These are phyloP conservation scores for Verticillium longisporum DNA, from an alignment of 2,329 filamentous ascomycete species.

Conservation along the genomic window DNA sequence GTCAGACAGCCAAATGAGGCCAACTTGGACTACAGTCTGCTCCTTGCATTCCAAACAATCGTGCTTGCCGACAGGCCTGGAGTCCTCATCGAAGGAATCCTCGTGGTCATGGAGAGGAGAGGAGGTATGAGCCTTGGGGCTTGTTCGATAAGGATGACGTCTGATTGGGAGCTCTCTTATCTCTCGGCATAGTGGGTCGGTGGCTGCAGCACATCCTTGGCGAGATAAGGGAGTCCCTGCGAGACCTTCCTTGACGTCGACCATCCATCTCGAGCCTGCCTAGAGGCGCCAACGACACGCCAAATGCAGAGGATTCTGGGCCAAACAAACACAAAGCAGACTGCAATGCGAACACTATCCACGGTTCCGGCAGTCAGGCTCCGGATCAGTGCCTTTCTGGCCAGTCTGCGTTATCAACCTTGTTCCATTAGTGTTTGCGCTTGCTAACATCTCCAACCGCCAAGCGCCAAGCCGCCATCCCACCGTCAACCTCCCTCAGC, in stretches of 20 bases:
- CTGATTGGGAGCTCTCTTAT: slow-evolving; percentile 9
- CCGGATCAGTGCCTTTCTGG: neutral
- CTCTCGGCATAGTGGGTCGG: slow-evolving; percentile 5
- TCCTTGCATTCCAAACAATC: too few relatives aligned
- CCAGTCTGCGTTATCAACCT: neutral
- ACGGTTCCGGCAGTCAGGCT: neutral
- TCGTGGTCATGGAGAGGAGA: too few relatives aligned
- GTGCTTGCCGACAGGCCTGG: neutral
- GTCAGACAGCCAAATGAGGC: too few relatives aligned
- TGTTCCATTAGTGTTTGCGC: neutral
- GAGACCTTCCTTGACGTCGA: neutral
- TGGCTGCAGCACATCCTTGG: slow-evolving; percentile 4
- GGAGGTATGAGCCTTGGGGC: too few relatives aligned
- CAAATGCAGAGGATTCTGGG: neutral
- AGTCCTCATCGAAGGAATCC: too few relatives aligned
- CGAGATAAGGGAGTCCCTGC: slow-evolving; percentile 8
- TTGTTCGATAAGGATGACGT: neutral
- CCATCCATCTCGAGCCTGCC: neutral
- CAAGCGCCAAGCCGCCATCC: neutral
- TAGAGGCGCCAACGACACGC: neutral
- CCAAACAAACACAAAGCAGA: neutral
- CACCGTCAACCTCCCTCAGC: neutral
- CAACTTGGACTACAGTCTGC: too few relatives aligned
- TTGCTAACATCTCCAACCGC: neutral
- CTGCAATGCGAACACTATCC: neutral